phyloP scores from a whole-genome alignment of 306 rosid genomes.

The Vachellia pachyceras region DNA sequence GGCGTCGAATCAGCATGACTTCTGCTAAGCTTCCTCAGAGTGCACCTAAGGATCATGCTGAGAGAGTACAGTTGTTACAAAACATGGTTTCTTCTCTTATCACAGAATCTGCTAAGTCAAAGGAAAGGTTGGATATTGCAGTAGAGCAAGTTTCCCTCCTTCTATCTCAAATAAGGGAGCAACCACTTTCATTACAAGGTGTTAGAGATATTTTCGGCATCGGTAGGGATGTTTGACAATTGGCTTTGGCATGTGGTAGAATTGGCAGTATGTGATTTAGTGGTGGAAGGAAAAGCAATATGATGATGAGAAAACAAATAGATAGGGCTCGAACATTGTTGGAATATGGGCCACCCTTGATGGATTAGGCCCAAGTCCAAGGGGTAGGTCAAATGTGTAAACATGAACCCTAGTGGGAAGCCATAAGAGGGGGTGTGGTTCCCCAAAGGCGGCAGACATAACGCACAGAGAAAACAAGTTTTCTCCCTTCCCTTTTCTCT shows the following conservation, averaged over 20 bases:
- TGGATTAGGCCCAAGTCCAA: too few relatives aligned
- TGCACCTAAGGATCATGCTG: constrained; percentile 64
- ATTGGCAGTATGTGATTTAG: constrained; percentile 25
- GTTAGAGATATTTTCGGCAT: constrained; percentile 60
- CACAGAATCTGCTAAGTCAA: constrained; percentile 85
- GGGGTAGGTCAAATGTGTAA: too few relatives aligned
- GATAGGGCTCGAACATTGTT: constrained; percentile 19
- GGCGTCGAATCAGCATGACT: constrained; percentile 82
- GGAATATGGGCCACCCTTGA: too few relatives aligned
- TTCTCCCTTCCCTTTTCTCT: too few relatives aligned
- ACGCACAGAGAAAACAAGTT: too few relatives aligned
- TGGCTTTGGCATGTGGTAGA: constrained; percentile 17
- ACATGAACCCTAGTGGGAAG: too few relatives aligned
- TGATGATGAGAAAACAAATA: constrained; percentile 29
- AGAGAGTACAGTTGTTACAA: constrained; percentile 76
- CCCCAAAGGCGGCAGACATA: too few relatives aligned
- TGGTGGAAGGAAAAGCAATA: constrained; percentile 16
- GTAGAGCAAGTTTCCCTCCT: constrained; percentile 79
- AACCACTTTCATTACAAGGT: constrained; percentile 70
- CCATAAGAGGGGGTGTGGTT: too few relatives aligned
- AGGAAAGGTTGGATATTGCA: constrained; percentile 81
- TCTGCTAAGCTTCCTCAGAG: constrained; percentile 66
- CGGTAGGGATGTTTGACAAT: constrained; percentile 58
- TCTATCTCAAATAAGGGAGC: constrained; percentile 75
- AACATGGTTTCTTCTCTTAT: constrained; percentile 77